Conservation (phyloP, 116 monocot species). For the Trichopus zeylanicus region DNA sequence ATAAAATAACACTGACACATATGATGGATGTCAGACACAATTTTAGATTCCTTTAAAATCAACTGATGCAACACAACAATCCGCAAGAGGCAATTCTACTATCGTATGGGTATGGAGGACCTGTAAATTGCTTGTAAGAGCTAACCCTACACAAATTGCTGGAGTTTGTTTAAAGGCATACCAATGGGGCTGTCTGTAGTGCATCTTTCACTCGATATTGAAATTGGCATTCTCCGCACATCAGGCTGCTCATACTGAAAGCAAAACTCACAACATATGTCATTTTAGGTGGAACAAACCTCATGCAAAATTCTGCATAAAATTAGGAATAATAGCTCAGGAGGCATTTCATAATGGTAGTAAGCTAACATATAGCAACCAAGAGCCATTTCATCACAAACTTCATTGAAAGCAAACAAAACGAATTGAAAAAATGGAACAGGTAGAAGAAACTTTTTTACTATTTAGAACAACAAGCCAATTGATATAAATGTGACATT, state of each 20-base stretch:
- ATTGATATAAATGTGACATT: too few species aligned
- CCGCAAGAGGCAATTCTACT: neutral
- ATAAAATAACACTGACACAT: too few species aligned
- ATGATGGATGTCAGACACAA: too few species aligned
- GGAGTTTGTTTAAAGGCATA: slow-evolving; percentile 15
- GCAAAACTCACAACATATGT: slow-evolving; percentile 2
- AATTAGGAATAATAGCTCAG: neutral
- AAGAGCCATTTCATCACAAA: too few species aligned
- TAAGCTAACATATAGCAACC: too few species aligned
- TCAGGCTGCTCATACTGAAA: slow-evolving; percentile 95
- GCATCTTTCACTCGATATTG: slow-evolving; percentile 75
- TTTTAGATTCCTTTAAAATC: too few species aligned
- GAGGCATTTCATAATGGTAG: too few species aligned
- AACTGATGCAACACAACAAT: too few species aligned
- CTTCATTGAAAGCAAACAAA: too few species aligned
- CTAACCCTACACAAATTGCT: neutral
- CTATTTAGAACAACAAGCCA: too few species aligned
- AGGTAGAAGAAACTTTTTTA: too few species aligned
- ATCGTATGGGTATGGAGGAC: neutral
- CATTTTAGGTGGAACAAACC: neutral
- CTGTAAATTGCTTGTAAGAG: neutral
- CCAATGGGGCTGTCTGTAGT: slow-evolving; percentile 85
- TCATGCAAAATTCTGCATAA: neutral
- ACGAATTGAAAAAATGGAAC: too few species aligned
- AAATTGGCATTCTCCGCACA: slow-evolving; percentile 72